These are phyloP conservation scores for Xylaria sp. DNA, from an alignment of 2,329 filamentous ascomycete species.

Conservation along the genomic window DNA sequence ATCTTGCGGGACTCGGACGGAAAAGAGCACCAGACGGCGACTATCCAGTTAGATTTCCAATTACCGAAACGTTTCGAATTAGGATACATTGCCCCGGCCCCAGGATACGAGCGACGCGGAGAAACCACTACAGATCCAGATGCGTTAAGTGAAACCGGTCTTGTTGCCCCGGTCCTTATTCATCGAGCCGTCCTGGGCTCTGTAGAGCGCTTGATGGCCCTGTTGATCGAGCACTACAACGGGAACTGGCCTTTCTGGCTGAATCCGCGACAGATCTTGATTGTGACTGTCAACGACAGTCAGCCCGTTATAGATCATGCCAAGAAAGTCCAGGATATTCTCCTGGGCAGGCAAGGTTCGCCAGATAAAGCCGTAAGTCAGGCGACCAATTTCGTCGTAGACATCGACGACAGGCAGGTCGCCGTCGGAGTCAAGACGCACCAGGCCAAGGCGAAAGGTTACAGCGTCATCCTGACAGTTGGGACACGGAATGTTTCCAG, in stretches of 20 bases:
- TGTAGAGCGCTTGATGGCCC: conserved; percentile 81
- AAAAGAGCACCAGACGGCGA: conserved; percentile 88
- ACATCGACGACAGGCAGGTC: conserved; percentile 70
- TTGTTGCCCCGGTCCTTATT: conserved; percentile 76
- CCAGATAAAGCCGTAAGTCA: conserved; percentile 51
- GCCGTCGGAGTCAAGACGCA: conserved; percentile 72
- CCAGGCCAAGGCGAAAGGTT: conserved; percentile 74
- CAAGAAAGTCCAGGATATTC: conserved; percentile 53
- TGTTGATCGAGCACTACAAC: conserved; percentile 82
- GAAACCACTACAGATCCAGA: conserved; percentile 55
- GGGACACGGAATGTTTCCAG: conserved; percentile 69
- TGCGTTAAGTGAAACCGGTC: conserved; percentile 58
- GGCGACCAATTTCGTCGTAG: conserved; percentile 69
- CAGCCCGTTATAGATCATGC: conserved; percentile 58
- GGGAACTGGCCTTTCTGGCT: conserved; percentile 89
- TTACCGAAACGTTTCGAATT: conserved; percentile 81
- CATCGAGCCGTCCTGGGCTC: conserved; percentile 86
- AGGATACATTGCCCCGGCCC: conserved; percentile 73
- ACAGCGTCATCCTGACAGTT: conserved; percentile 75
- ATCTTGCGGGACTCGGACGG: conserved; percentile 79
- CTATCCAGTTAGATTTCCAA: conserved; percentile 89
- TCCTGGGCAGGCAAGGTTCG: conserved; percentile 53
- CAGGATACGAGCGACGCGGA: conserved; percentile 63
- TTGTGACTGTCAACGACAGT: conserved; percentile 73
- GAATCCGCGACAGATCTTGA: conserved; percentile 76